These are phyloP conservation scores for Astrothelium subdiscretum DNA, from an alignment of 495 filamentous ascomycete genomes.

Conservation along the genomic window DNA sequence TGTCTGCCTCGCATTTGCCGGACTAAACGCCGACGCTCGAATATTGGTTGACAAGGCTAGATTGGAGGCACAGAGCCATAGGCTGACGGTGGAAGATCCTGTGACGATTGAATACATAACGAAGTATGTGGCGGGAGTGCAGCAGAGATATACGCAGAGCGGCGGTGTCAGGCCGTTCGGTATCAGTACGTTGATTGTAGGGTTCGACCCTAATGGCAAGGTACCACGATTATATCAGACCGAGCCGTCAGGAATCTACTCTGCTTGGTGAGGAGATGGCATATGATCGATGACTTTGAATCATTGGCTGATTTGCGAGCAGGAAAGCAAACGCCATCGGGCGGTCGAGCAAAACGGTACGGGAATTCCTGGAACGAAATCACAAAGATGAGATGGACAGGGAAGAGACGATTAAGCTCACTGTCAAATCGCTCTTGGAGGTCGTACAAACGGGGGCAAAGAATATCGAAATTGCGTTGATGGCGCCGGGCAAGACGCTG, in stretches of 20 bases:
- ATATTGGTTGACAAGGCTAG: constrained; percentile 96
- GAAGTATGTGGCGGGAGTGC: constrained; percentile 93
- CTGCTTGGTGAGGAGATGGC: constrained; percentile 82
- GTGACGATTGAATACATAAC: constrained; percentile 98
- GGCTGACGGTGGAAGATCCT: constrained; percentile 95
- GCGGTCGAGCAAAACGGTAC: constrained; percentile 93
- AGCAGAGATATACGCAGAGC: constrained; percentile 96
- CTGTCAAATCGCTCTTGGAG: constrained; percentile 94
- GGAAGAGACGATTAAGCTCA: constrained; percentile 90
- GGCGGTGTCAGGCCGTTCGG: constrained; percentile 96
- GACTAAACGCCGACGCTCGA: constrained; percentile 91
- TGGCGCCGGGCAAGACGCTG: constrained; percentile 83
- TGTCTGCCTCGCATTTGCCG: constrained; percentile 92
- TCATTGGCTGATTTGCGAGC: constrained; percentile 3
- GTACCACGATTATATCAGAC: constrained; percentile 89
- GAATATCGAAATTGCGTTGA: constrained; percentile 98
- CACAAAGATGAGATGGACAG: constrained; percentile 95
- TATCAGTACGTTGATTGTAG: constrained; percentile 93
- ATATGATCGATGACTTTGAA: neutral
- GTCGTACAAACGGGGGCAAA: constrained; percentile 98
- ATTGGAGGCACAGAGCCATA: constrained; percentile 92
- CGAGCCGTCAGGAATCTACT: constrained; percentile 96
- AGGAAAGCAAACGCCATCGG: constrained; percentile 99
- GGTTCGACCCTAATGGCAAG: constrained; percentile 85
- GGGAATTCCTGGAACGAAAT: constrained; percentile 95